phyloP scores from a whole-genome alignment of 371 early-diverging fungal species.

The Mortierella sp. region DNA sequence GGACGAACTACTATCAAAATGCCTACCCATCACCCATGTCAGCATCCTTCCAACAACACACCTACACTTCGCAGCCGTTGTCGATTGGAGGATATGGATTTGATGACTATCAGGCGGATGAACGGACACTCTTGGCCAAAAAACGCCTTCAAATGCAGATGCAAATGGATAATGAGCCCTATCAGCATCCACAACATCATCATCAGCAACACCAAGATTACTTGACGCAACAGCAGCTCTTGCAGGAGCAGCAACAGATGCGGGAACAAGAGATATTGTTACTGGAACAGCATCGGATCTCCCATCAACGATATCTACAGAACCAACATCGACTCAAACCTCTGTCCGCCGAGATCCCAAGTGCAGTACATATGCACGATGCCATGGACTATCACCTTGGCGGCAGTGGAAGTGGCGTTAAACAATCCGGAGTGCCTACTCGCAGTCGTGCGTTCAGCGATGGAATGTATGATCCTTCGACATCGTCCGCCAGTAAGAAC shows the following conservation, averaged over 20 bases:
- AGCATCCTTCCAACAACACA: background rate
- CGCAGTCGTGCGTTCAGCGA: background rate
- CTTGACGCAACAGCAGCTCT: constrained; percentile 25
- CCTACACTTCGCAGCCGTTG: constrained; percentile 13
- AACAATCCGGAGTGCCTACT: background rate
- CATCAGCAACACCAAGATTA: constrained; percentile 29
- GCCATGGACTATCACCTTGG: constrained; percentile 46
- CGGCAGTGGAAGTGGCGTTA: background rate
- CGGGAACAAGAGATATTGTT: constrained; percentile 27
- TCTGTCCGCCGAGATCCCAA: constrained; percentile 10
- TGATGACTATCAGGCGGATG: constrained; percentile 25
- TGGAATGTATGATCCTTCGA: background rate
- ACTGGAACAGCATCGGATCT: constrained; percentile 37
- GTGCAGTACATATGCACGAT: constrained; percentile 4
- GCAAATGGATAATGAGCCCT: constrained; percentile 23
- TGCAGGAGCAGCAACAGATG: constrained; percentile 31
- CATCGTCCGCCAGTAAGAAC: background rate
- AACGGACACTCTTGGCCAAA: constrained; percentile 21
- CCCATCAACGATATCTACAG: constrained; percentile 30
- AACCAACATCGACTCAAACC: constrained; percentile 21
- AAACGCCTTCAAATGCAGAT: constrained; percentile 30
- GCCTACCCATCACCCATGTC: constrained; percentile 15
- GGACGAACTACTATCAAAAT: constrained; percentile 5
- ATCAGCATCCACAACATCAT: constrained; percentile 13
- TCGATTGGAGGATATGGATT: constrained; percentile 3